These are phyloP conservation scores for Parsonsia alboflavescens DNA, from an alignment of 257 asterid genomes.

Conservation along the genomic window DNA sequence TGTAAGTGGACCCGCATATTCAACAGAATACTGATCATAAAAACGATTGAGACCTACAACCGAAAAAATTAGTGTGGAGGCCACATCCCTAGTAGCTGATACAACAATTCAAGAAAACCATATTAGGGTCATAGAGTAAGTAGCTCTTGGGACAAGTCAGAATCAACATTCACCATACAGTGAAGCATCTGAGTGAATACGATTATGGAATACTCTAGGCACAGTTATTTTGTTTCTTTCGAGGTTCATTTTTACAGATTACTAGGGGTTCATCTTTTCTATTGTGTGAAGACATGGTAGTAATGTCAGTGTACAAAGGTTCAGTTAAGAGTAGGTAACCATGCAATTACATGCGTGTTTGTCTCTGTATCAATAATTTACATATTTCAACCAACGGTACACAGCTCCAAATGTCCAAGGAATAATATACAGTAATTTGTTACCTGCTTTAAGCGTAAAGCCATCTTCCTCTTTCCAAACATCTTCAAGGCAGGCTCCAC, in stretches of 20 bases:
- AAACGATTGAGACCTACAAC: background rate
- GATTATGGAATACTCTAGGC: background rate
- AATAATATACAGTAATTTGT: conserved; percentile 3
- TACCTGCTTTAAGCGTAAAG: conserved; percentile 32
- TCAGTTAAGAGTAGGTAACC: background rate
- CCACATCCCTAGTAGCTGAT: background rate
- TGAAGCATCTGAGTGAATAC: background rate
- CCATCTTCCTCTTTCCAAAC: conserved; percentile 46
- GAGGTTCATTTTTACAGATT: background rate
- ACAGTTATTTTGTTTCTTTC: background rate
- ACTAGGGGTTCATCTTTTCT: background rate
- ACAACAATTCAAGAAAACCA: background rate
- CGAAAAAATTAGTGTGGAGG: background rate
- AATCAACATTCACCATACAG: background rate
- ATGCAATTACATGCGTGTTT: background rate
- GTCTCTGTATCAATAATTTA: background rate
- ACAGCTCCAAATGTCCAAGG: background rate
- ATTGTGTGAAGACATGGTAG: background rate
- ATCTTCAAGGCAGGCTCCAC: conserved; percentile 42
- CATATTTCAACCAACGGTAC: background rate
- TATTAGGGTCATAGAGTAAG: background rate
- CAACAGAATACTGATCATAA: background rate
- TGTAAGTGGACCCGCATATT: background rate
- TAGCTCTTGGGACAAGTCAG: background rate
- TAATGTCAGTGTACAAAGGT: background rate